Percentiles rank a stretch among this genome's conserved stretches.
These are phyloP conservation scores for Fusarium floridanum DNA, from an alignment of 2,329 filamentous ascomycete species.

Conservation along the genomic window DNA sequence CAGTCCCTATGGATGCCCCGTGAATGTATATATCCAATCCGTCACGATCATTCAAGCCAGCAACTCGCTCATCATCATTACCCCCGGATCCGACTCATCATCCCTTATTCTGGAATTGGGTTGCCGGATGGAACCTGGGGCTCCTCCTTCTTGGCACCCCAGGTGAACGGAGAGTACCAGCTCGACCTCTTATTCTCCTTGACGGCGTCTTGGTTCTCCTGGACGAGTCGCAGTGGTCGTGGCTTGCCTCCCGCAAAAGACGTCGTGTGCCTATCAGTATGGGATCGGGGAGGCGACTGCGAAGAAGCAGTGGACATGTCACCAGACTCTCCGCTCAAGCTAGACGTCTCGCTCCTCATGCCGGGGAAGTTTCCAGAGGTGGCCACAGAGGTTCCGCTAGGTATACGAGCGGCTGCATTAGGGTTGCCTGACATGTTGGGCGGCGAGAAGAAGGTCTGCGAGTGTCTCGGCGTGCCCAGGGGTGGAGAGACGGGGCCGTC, in stretches of 20 bases:
- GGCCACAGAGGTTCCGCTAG: slow-evolving; percentile 61
- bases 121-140: slow-evolving; percentile 43
- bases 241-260: slow-evolving; percentile 76
- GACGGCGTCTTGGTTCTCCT: slow-evolving; percentile 74
- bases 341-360: slow-evolving; percentile 74
- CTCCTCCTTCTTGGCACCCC: slow-evolving; percentile 64
- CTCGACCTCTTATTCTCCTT: slow-evolving; percentile 71
- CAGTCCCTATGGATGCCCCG: slow-evolving; percentile 40
- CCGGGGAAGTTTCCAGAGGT: slow-evolving; percentile 77
- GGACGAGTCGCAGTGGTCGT: slow-evolving; percentile 86
- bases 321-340: slow-evolving; percentile 76
- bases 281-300: slow-evolving; percentile 66
- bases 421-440: slow-evolving; percentile 64
- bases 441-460: slow-evolving; percentile 73
- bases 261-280: slow-evolving; percentile 68
- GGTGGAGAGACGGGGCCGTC: slow-evolving; percentile 73
- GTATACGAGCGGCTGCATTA: slow-evolving; percentile 63
- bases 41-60: slow-evolving; percentile 38
- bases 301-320: slow-evolving; percentile 60
- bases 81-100: slow-evolving; percentile 14
- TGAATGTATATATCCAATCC: slow-evolving; percentile 46
- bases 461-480: slow-evolving; percentile 69
- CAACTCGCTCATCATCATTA: slow-evolving; percentile 13
- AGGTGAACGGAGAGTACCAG: slow-evolving; percentile 73
- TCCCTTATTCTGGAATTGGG: slow-evolving; percentile 52